phyloP scores from a whole-genome alignment of 2,329 filamentous ascomycete genomes.

The Ophiostoma australiae region DNA sequence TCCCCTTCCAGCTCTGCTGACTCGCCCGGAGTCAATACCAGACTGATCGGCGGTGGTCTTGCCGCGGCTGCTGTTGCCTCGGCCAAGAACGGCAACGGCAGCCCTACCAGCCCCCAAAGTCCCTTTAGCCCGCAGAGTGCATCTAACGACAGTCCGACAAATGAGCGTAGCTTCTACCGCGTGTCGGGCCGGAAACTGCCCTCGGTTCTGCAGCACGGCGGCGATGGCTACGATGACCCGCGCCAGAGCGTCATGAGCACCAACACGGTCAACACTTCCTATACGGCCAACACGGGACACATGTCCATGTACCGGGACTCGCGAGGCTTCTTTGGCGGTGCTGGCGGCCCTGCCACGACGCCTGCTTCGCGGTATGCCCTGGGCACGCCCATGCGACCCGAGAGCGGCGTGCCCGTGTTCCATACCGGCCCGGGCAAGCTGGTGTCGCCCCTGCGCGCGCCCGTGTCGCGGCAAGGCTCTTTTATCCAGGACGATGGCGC shows the following conservation, averaged over 20 bases:
- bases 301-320: conserved; percentile 29
- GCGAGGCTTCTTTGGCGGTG: conserved; percentile 32
- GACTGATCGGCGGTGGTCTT: not conserved
- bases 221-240: conserved; percentile 51
- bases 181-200: conserved; percentile 61
- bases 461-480: conserved; percentile 52
- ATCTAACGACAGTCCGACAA: not conserved
- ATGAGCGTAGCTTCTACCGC: conserved; percentile 58
- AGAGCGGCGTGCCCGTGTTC: conserved; percentile 57
- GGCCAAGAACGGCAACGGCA: not conserved
- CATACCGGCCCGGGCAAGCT: conserved; percentile 58
- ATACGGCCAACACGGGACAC: conserved; percentile 48
- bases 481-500: conserved; percentile 36
- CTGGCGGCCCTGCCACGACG: conserved; percentile 30
- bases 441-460: conserved; percentile 28
- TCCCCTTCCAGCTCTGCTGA: not conserved
- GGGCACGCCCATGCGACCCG: conserved; percentile 55
- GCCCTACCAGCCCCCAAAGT: not conserved
- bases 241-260: conserved; percentile 30
- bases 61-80: not conserved
- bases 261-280: not conserved
- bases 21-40: not conserved
- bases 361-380: conserved; percentile 43
- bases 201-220: conserved; percentile 57
- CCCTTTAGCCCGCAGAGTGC: conserved; percentile 8